Evolutionary conservation across 2,329 filamentous ascomycete genomes (phyloP).

Genomic region (Botryosphaeria dothidea): DNA sequence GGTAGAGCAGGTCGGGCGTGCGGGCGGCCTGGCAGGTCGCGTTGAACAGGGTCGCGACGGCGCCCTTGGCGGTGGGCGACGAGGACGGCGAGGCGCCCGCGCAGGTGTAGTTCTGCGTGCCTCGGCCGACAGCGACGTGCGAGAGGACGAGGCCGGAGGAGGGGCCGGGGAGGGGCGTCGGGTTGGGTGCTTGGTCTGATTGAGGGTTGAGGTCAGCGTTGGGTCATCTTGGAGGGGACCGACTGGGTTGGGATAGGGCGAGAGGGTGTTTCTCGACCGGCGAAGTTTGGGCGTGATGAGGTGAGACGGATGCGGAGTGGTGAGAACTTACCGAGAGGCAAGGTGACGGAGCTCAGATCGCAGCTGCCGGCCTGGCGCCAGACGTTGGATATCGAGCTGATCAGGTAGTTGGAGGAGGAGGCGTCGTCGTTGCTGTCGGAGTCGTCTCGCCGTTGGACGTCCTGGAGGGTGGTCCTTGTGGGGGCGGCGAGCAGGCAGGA

Average conservation of each 20-base stretch:
- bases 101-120: conserved; percentile 95
- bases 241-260: not conserved
- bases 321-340: conserved; percentile 34
- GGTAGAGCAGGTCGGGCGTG: conserved; percentile 65
- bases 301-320: not conserved
- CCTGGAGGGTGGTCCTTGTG: conserved; percentile 19
- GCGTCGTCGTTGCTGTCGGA: not conserved
- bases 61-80: conserved; percentile 67
- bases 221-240: not conserved
- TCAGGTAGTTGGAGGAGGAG: not conserved
- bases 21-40: conserved; percentile 74
- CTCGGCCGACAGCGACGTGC: conserved; percentile 83
- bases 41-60: conserved; percentile 84
- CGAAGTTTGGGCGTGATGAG: not conserved
- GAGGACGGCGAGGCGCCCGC: conserved; percentile 54
- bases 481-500: conserved; percentile 35
- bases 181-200: conserved; percentile 30
- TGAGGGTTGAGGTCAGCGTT: conserved; percentile 25
- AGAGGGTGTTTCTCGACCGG: not conserved
- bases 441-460: conserved; percentile 10
- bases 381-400: conserved; percentile 1
- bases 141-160: conserved; percentile 63
- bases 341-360: conserved; percentile 31
- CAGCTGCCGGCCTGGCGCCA: conserved; percentile 23
- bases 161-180: conserved; percentile 62